phyloP scores from a whole-genome alignment of 2,329 filamentous ascomycete genomes.

The Plenodomus lindquistii region DNA sequence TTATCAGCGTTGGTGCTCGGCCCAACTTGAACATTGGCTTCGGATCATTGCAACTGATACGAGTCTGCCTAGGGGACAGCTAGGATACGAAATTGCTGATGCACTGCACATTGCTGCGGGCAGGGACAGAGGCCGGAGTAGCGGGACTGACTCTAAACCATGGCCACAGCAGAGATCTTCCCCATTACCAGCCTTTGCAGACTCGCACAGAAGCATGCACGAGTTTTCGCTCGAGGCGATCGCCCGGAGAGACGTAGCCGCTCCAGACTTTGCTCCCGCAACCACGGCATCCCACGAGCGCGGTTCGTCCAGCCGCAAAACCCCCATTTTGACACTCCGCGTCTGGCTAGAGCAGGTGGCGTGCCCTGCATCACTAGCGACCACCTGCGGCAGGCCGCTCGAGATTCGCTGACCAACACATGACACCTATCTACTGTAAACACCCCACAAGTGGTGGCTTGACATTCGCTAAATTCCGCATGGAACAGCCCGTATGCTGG shows the following conservation, averaged over 20 bases:
- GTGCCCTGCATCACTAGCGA: slow-evolving; percentile 11
- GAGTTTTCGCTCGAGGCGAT: neutral
- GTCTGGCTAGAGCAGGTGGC: slow-evolving; percentile 7
- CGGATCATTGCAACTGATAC: slow-evolving; percentile 16
- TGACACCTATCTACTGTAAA: slow-evolving; percentile 6
- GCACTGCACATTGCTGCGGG: too few species aligned
- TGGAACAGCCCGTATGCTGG: neutral
- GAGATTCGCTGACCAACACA: slow-evolving; percentile 29
- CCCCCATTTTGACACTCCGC: slow-evolving; percentile 10
- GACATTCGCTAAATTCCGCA: neutral
- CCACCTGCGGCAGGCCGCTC: slow-evolving; percentile 12
- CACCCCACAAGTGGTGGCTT: neutral
- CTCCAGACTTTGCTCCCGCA: neutral
- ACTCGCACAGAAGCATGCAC: neutral
- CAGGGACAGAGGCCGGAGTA: too few species aligned
- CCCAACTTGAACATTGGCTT: slow-evolving; percentile 12
- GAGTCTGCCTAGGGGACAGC: neutral
- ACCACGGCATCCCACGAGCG: slow-evolving; percentile 28
- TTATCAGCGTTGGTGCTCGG: slow-evolving; percentile 18
- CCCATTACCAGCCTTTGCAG: neutral
- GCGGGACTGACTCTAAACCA: too few species aligned
- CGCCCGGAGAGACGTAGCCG: neutral
- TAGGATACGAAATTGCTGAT: slow-evolving; percentile 1
- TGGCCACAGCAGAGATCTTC: neutral
- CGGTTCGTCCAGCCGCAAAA: slow-evolving; percentile 27